These are phyloP conservation scores for Rugonectria rugulosa DNA, from an alignment of 2,329 filamentous ascomycete genomes.

Conservation along the genomic window DNA sequence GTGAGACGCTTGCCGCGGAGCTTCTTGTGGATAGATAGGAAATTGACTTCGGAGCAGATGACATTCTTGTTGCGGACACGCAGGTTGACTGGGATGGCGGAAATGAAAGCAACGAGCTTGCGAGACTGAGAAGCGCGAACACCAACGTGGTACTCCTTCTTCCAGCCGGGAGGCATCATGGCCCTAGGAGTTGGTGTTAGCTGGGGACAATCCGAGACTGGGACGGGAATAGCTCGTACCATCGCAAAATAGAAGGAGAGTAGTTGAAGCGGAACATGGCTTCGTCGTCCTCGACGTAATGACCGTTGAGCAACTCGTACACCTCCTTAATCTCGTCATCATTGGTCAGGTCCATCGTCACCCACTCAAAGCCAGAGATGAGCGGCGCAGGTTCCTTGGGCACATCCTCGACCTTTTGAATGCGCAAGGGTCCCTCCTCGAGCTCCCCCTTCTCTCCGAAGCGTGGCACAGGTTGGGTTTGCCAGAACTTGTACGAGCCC, in stretches of 20 bases:
- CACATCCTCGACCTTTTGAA: conserved; percentile 80
- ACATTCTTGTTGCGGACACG: conserved; percentile 80
- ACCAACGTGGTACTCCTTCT: conserved; percentile 92
- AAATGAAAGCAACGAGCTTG: conserved; percentile 95
- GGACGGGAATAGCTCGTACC: conserved; percentile 59
- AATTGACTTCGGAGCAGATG: conserved; percentile 92
- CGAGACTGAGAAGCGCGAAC: conserved; percentile 83
- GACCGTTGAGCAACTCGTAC: conserved; percentile 87
- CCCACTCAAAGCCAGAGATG: conserved; percentile 90
- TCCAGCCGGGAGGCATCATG: conserved; percentile 93
- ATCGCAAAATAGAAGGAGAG: conserved; percentile 85
- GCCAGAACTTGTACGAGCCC: conserved; percentile 98
- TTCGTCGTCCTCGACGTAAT: conserved; percentile 97
- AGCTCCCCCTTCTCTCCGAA: conserved; percentile 70
- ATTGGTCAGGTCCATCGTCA: conserved; percentile 83
- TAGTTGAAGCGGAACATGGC: conserved; percentile 99
- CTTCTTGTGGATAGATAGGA: conserved; percentile 98
- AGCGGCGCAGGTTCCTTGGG: conserved; percentile 79
- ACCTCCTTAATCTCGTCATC: conserved; percentile 85
- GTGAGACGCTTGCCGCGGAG: conserved; percentile 90
- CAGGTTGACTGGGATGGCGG: conserved; percentile 85
- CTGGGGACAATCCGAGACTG: background rate
- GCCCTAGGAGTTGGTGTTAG: conserved; percentile 67
- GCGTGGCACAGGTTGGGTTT: conserved; percentile 91
- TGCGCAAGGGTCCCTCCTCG: conserved; percentile 84